Percentiles rank a stretch among this genome's conserved stretches.
Evolutionary conservation across 2,329 filamentous ascomycete species (phyloP).

Genomic region (Penicillium sp.): DNA sequence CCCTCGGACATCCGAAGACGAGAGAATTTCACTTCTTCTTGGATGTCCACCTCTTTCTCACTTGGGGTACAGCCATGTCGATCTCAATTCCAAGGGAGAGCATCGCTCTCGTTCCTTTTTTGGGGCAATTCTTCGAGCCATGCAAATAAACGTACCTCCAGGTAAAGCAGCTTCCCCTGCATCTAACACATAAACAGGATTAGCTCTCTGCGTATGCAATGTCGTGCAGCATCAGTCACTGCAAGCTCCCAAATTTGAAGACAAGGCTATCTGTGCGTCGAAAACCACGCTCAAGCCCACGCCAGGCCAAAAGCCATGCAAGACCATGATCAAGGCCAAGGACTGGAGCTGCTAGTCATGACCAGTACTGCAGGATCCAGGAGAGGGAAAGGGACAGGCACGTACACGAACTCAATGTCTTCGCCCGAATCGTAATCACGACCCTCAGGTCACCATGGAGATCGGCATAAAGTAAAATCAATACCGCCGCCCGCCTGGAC

Average conservation of each 20-base stretch:
- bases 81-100: neutral
- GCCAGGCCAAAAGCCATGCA: conserved; percentile 3
- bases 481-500: conserved; percentile 76
- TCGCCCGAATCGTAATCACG: conserved; percentile 65
- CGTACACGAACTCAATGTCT: conserved; percentile 61
- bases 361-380: neutral
- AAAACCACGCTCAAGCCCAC: neutral
- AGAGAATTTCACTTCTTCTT: neutral
- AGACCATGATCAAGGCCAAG: neutral
- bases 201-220: conserved; percentile 26
- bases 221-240: conserved; percentile 22
- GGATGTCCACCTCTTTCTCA: neutral
- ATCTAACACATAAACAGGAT: conserved; percentile 38
- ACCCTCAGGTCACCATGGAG: conserved; percentile 73
- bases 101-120: neutral
- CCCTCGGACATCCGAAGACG: neutral
- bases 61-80: neutral
- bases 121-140: neutral
- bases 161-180: conserved; percentile 89
- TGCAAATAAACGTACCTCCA: conserved; percentile 67
- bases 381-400: neutral
- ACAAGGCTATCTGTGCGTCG: conserved; percentile 6
- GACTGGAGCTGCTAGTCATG: neutral
- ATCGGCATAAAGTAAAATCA: conserved; percentile 87
- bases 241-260: neutral